Conservation (phyloP, 192 early-diverging fungal genomes). For the Phlyctochytrium arcticum region DNA sequence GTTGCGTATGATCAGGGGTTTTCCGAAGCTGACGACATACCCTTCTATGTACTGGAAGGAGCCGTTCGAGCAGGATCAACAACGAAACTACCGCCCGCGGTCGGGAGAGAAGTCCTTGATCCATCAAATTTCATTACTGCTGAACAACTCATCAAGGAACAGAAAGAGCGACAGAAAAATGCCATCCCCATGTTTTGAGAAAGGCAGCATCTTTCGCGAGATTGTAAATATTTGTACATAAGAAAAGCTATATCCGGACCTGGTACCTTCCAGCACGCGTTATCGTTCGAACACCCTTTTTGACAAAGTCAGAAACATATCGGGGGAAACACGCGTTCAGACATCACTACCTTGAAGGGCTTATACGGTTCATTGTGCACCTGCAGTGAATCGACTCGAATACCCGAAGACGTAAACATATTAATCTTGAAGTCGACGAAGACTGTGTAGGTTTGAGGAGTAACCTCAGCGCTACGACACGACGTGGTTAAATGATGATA, state of each 20-base stretch:
- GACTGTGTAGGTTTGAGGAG: constrained; percentile 34
- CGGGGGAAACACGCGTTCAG: background rate
- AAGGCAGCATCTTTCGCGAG: too few relatives aligned
- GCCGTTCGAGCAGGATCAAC: constrained; percentile 4
- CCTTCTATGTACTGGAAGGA: constrained; percentile 10
- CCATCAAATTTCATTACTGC: background rate
- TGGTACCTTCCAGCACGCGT: constrained; percentile 16
- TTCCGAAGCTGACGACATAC: too few relatives aligned
- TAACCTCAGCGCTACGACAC: constrained; percentile 27
- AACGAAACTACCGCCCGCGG: background rate
- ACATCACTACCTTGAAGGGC: constrained; percentile 59
- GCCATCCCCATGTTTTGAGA: too few relatives aligned
- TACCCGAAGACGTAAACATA: constrained; percentile 65
- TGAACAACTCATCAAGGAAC: background rate
- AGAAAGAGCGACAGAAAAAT: background rate
- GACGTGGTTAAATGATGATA: constrained; percentile 41
- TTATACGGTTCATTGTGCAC: constrained; percentile 72
- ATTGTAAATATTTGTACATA: background rate
- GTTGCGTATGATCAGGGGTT: constrained; percentile 18
- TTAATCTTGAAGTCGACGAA: constrained; percentile 64
- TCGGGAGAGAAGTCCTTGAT: background rate
- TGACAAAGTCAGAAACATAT: background rate
- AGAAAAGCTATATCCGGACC: constrained; percentile 6
- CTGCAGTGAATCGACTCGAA: constrained; percentile 67
- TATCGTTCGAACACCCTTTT: constrained; percentile 17